Base-by-base conservation (phyloP, 2,329 filamentous ascomycete species). In the Cercospora sp. region DNA sequence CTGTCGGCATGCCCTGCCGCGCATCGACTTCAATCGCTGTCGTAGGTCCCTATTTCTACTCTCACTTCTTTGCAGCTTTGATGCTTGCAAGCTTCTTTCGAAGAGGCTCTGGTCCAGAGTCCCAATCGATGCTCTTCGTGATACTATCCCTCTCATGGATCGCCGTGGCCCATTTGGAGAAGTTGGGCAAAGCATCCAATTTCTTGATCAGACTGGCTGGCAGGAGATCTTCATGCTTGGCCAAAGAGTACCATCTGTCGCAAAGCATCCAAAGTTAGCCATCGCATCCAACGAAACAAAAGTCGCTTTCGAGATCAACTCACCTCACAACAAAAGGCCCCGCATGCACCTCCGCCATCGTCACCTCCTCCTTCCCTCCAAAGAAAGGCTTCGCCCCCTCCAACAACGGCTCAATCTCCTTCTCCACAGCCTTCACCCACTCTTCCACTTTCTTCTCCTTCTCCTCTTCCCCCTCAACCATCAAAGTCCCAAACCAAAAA, bases 401-500 rank as follows among this genome's bases (percentile, higher is more conserved):
- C 28, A 96, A 81, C 42, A 92, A 79, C 1, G 91, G 91, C 79
- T 94, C 92, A 65, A 95, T 81, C 74, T 94, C 91, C 80, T 90
- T 92, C 63, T 84, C 82, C 1, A 91, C 79, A 1, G 82, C 82
- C 1, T 82, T 83, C 3, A 90, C 80, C n/a, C 87, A 80, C 8
- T 84, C 84, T 23, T 84, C 79, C 0, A 79, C 81, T 3, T 85
- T 75, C 2, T 80, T 80, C 1, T 85, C 82, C 5, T 83, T 82
- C 58, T 88, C 88, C 5, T 80, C 84, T 1, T 8, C 2, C 10
- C 84, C 79, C 7, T 48, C 45, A 0, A 85, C 81, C 5, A 82
- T 78, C n/a, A 87, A 69, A 12, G 83, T 76, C 68, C 84, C 83
- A 68, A 82, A 81, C 66, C 59, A 64, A 40, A 86, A 78, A 48